Base-by-base conservation (phyloP, 106 monocot genomes). In the Iris macrosiphon region DNA sequence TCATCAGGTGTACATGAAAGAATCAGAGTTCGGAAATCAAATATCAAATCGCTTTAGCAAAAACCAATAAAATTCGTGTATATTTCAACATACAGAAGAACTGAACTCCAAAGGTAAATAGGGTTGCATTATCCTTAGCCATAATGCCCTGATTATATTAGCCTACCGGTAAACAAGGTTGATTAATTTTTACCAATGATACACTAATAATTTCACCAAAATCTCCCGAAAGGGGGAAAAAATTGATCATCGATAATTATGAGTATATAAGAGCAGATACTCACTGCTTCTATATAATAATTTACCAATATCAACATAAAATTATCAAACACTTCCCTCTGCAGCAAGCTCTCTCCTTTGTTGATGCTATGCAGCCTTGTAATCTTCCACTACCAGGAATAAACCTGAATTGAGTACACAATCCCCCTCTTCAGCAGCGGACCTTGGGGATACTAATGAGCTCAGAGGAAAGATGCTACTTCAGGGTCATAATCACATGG, bases 371-470 rank as follows among this genome's bases (percentile, higher is more conserved):
- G 90, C 90, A 44, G 83, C 90, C 66, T 96, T 96, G 52, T 90
- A 96, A 66, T 96, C 90, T 1, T 90, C 83, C 17, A 96, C 80
- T 39, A 90, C 90, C 15, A 67, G 44, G 37, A 96, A 96, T 60
- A 96, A 37, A 3, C 31, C 62, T 0, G 90, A 43, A 46, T 52
- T 77, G 15, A 96, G 68, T 39, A 80, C 83, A 46, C 96, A 96
- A 30, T 90, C 96, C 34, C n/a, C 94, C 94, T 95, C 94, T 76
- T 95, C 94, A 17, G 89, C 94, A 50, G 94, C 84, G 72, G 89
- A 82, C 68, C 64, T 78, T 20, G 94, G 94, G 45, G 78, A 72
- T 7, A 95, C 25, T 17, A 38, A 76, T 52, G 67, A 48, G 15
- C 63, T 79, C 35, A 85, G 43, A 41, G 81, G 72, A 68, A 52